Base-by-base conservation (phyloP, 2,329 filamentous ascomycete species). In the Nothopassalora personata region DNA sequence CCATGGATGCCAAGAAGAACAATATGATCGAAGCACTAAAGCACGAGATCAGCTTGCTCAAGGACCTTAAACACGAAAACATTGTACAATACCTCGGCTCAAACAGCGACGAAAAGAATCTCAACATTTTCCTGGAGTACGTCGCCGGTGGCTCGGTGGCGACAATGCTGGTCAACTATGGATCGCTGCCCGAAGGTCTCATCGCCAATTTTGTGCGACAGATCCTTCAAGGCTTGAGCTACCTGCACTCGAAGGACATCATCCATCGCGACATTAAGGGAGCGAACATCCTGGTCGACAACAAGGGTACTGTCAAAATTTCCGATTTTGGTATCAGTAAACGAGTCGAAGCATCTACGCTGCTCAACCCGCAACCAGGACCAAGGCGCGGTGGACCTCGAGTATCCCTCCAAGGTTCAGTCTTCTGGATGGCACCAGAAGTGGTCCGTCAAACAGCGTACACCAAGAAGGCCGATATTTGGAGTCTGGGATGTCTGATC, bases 121-220 rank as follows among this genome's bases (percentile, higher is more conserved):
- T 99, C 69, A 99, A 99, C 79, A 99, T 99, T 88, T 99, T 99
- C 86, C 86, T 99, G 71, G 94, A 99, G 76, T 99, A 99, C 74
- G 94, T 99, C 33, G 90, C 94, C 15, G 94, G 94, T 75, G 94
- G 94, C 49, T 97, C 93, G 11, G 95, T 99, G 28, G 94, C 96
- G 66, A 96, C 91, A 9, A 97, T 99, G 92, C 87, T 99, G 65
- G 94, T 97, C 78, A 96, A 95, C 67, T 99, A 99, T 73, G 95
- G 95, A 60, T 93, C 93, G 7, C 85, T 99, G 56, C 89, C 90
- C 18, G 94, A 99, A 73, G 91, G 91, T 1, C 82, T 99, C 59
- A 92, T 97, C 60, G 88, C 92, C 71, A 97, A 94, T 76, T 99
- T 99, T 72, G 93, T 97, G 53, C 87, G 93, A 34, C 94, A 99